These are phyloP conservation scores for Didymella sp. DNA, from an alignment of 2,329 filamentous ascomycete species.

Conservation along the genomic window DNA sequence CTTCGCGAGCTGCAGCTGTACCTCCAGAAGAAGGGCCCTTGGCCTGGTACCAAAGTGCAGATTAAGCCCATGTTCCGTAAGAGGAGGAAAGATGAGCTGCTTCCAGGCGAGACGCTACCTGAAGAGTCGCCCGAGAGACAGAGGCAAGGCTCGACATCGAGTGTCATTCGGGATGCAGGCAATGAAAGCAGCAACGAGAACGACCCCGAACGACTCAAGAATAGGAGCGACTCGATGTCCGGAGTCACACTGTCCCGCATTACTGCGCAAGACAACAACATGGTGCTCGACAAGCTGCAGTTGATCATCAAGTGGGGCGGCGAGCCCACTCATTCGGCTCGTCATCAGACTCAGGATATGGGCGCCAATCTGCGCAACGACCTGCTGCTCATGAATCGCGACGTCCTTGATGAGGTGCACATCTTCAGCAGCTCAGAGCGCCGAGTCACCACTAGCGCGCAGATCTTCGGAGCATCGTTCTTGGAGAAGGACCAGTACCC, in stretches of 20 bases:
- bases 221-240: constrained; percentile 78
- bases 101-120: constrained; percentile 39
- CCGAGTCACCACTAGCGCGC: constrained; percentile 91
- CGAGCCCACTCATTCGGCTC: constrained; percentile 94
- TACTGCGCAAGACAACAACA: constrained; percentile 88
- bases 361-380: constrained; percentile 97
- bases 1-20: constrained; percentile 86
- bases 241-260: constrained; percentile 93
- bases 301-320: constrained; percentile 99
- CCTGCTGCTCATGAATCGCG: constrained; percentile 87
- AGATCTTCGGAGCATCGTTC: constrained; percentile 93
- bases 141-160: constrained; percentile 25
- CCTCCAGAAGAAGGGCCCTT: constrained; percentile 87
- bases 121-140: constrained; percentile 42
- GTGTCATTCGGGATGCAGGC: constrained; percentile 34
- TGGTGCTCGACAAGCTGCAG: constrained; percentile 94
- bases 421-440: constrained; percentile 96
- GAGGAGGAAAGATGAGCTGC: constrained; percentile 70
- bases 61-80: constrained; percentile 99
- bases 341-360: constrained; percentile 94
- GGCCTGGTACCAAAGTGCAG: constrained; percentile 96
- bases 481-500: constrained; percentile 84
- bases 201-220: constrained; percentile 32
- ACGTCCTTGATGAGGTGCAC: constrained; percentile 88
- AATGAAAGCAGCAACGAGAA: constrained; percentile 22